Evolutionary conservation across 371 early-diverging fungal species (phyloP).

Genomic region (Capniomyces stellatus): DNA sequence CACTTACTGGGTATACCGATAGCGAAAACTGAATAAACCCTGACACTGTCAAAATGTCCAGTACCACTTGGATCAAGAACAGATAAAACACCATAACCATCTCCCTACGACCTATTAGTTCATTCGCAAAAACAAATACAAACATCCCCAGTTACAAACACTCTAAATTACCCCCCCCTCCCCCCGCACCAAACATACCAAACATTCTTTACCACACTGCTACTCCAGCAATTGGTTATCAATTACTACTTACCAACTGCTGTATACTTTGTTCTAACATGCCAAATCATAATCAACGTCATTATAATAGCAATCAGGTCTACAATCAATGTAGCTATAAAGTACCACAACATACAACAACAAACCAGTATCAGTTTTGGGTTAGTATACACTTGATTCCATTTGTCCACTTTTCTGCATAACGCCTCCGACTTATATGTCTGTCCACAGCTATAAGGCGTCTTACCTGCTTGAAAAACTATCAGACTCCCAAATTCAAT

Average conservation of each 20-base stretch:
- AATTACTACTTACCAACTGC: constrained; percentile 81
- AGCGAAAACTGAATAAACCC: constrained; percentile 78
- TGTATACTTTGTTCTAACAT: constrained; percentile 89
- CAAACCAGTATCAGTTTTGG: not conserved
- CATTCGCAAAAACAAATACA: too few species aligned
- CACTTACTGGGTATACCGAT: constrained; percentile 58
- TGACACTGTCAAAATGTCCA: constrained; percentile 73
- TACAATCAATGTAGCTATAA: constrained; percentile 50
- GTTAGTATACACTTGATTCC: not conserved
- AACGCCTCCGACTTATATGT: not conserved
- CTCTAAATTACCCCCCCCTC: too few species aligned
- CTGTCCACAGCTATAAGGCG: not conserved
- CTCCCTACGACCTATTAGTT: constrained; percentile 73
- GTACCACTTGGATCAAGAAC: constrained; percentile 61
- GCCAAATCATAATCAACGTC: constrained; percentile 93
- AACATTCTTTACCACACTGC: too few species aligned
- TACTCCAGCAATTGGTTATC: too few species aligned
- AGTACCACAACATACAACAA: not conserved
- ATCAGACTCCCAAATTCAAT: constrained; percentile 57
- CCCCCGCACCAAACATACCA: too few species aligned
- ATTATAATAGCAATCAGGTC: constrained; percentile 82
- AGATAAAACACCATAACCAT: constrained; percentile 93
- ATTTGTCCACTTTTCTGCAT: not conserved
- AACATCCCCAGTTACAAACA: too few species aligned
- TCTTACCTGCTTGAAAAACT: constrained; percentile 46